Evolutionary conservation across 2,329 filamentous ascomycete genomes (phyloP), one percentile per base, ranked within the genome.

Genomic region (Colletotrichum cuscutae): DNA sequence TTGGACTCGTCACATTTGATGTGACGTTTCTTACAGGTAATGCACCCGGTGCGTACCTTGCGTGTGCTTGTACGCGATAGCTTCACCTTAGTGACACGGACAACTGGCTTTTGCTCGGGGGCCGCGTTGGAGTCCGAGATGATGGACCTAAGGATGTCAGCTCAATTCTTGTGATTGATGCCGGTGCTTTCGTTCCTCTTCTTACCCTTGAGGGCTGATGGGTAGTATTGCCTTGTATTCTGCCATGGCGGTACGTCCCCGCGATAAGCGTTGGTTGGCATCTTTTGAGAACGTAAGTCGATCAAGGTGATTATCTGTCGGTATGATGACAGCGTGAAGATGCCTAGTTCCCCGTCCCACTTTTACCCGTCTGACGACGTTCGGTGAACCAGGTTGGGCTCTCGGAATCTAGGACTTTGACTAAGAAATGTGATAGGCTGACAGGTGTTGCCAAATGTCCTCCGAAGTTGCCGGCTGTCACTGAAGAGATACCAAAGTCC

Each of bases 1-100:
- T 75, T 75, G 8, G 58, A 46, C 56, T 76, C 75, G 32, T 76
- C 75, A 65, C 75, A 76, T 53, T 75, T 76, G 12, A 76, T 37
- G 19, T 68, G 73, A 15, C 75, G 74, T 46, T 68, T 75, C 57
- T 75, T 75, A 65, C 75, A 76, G 3, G 75, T 76, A 12, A 75
- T 58, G 56, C 75, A 76, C 8, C 75, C 75, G 5, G 72, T 70
- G 11, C 72, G 66, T n/a, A 75, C 74, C 49, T 76, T 76, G 57
- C 49, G 69, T 19, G 67, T 71, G 22, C 72, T 76, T 32, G 64
- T 64, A 28, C 74, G 74, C 5, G 74, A 65, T 7, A 56, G 67
- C 65, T 75, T 75, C 30, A 32, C 32, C 35, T 68, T 73, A 56
- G 49, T 52, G 37, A n/a, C 8, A n/a, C 19, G 5, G 22, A 19